Evolutionary conservation across 306 rosid genomes (phyloP).

Genomic region (Lupinus albus): DNA sequence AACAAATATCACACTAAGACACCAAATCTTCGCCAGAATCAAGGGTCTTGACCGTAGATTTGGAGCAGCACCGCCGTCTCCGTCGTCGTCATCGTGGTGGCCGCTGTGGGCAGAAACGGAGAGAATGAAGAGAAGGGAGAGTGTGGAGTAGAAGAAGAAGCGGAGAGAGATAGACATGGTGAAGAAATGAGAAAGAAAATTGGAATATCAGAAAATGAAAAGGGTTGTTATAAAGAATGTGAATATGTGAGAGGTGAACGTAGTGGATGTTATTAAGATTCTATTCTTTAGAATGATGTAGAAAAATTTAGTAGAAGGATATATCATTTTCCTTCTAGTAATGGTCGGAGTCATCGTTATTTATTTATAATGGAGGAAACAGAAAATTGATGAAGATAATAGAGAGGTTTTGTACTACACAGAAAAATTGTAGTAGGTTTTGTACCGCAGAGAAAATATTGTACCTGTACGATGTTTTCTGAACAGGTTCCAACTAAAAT

Average conservation of each 20-base stretch:
- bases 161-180: constrained; percentile 35
- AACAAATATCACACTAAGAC: constrained; percentile 57
- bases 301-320: too few species aligned
- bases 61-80: not conserved
- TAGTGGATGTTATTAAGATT: too few species aligned
- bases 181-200: not conserved
- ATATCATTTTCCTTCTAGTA: too few species aligned
- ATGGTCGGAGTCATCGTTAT: too few species aligned
- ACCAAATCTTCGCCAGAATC: constrained; percentile 57
- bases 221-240: constrained; percentile 5
- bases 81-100: constrained; percentile 39
- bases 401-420: constrained; percentile 43
- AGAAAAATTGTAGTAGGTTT: too few species aligned
- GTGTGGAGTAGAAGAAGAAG: constrained; percentile 9
- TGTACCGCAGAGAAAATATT: constrained; percentile 33
- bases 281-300: too few species aligned
- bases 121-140: constrained; percentile 46
- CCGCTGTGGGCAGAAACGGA: constrained; percentile 60
- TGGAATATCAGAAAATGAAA: not conserved
- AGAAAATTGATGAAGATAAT: too few species aligned
- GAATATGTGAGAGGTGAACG: not conserved
- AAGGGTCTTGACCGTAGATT: constrained; percentile 57
- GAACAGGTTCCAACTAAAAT: too few species aligned
- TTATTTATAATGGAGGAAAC: too few species aligned
- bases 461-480: constrained; percentile 8